Evolutionary conservation across 495 filamentous ascomycete species (phyloP), one percentile per base, ranked within the genome.

Genomic region (Xylaria venustula): DNA sequence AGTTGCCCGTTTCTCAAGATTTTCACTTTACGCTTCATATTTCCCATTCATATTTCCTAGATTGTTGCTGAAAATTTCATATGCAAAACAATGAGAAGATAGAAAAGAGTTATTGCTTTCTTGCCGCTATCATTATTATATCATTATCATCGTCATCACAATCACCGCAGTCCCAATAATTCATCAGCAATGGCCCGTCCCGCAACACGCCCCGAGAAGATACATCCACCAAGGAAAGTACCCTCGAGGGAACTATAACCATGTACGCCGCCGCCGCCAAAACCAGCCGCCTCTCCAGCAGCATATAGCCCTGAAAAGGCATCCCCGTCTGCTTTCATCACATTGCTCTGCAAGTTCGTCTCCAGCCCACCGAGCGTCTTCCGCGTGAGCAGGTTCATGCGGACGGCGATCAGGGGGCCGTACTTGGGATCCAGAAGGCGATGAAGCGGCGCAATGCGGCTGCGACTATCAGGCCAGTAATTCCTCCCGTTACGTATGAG

Each of bases 331-430:
- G 73, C 64, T 54, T 64, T 66, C 71, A 82, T 74, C 2, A 79
- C 81, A 15, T 79, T 73, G 54, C 77, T 79, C 49, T 72, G 64
- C 4, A 83, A 61, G 63, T 83, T 76, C 17, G 81, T 83, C 73
- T 83, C 79, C n/a, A 81, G 70, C 0, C 80, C 80, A 25, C 80
- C 80, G 1, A 83, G 74, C 15, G 79, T 81, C 72, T 82, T 83
- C 20, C 79, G 70, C 23, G 79, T 83, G 3, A 83, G 68, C 49
- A 82, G 54, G 65, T 83, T 80, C 74, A 83, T 73, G 14, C 76
- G 64, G 1, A 83, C 79, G 6, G 80, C 80, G 28, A 82, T 79
- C 36, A 83, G 60, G 23, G 79, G 79, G 0, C 80, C 80, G 40
- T 79, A 63, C 45, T 74, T 75, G 49, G 73, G 67, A 58, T 83